Evolutionary conservation across 2,329 filamentous ascomycete species (phyloP).

Genomic region (Ophiostoma ips): DNA sequence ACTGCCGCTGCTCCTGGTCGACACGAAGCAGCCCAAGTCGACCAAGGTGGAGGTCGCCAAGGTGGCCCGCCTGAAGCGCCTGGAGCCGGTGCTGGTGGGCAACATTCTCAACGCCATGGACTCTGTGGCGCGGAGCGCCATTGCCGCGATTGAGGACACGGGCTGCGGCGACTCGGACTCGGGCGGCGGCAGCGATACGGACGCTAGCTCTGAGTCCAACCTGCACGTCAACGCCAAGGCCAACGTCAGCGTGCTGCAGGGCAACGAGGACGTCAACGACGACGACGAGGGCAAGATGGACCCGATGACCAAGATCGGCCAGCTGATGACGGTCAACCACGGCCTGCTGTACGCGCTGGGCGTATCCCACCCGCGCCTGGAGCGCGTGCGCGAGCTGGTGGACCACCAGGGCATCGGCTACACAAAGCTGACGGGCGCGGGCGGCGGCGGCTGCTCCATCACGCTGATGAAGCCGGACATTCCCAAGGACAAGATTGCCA

Average conservation of each 20-base stretch:
- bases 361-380: conserved; percentile 85
- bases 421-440: conserved; percentile 94
- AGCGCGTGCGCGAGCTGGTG: conserved; percentile 80
- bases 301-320: conserved; percentile 61
- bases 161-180: conserved; percentile 62
- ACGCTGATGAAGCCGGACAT: conserved; percentile 65
- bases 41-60: conserved; percentile 78
- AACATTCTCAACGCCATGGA: conserved; percentile 79
- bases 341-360: conserved; percentile 81
- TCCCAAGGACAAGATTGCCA: conserved; percentile 38
- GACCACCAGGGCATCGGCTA: conserved; percentile 84
- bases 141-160: conserved; percentile 42
- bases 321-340: conserved; percentile 88
- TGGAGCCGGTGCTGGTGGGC: conserved; percentile 64
- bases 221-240: background rate
- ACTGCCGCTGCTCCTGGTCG: conserved; percentile 75
- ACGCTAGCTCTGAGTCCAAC: background rate
- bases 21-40: conserved; percentile 78
- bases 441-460: conserved; percentile 91
- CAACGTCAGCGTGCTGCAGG: conserved; percentile 23
- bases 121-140: conserved; percentile 45
- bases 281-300: conserved; percentile 40
- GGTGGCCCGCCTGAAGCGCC: conserved; percentile 56
- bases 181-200: conserved; percentile 25
- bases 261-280: conserved; percentile 22